A percentile compares a stretch with the other conserved stretches of the same genome.
These are phyloP conservation scores for Artemisia tridentata DNA, from an alignment of 129 eudicot genomes.

Conservation along the genomic window DNA sequence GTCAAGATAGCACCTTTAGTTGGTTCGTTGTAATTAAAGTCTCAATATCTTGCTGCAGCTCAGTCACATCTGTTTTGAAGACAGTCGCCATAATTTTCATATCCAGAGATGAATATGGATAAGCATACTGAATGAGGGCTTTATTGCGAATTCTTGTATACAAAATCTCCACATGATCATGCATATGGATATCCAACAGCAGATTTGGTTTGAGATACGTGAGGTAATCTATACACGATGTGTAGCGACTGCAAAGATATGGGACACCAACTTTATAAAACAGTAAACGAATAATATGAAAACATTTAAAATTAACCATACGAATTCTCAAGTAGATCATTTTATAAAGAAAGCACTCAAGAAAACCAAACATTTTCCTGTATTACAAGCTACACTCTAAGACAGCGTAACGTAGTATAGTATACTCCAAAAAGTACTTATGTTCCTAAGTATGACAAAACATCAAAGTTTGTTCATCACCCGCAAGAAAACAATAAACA, in stretches of 20 bases:
- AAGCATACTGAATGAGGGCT: neutral
- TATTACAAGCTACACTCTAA: no score
- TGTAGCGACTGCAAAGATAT: conserved; percentile 51
- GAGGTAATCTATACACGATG: conserved; percentile 70
- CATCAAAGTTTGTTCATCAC: neutral
- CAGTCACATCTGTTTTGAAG: neutral
- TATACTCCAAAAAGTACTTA: no score
- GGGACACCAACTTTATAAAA: neutral
- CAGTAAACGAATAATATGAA: neutral
- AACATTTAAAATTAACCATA: neutral
- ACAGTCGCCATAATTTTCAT: neutral
- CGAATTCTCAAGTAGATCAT: neutral
- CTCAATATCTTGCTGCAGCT: neutral
- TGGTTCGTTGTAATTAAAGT: neutral
- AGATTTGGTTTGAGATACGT: conserved; percentile 60
- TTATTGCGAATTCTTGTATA: neutral
- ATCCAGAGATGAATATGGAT: neutral
- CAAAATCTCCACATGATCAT: conserved; percentile 35
- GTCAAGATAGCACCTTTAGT: neutral
- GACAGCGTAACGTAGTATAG: no score
- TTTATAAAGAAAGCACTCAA: no score
- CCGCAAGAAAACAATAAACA: neutral
- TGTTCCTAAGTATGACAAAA: neutral
- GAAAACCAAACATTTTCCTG: no score
- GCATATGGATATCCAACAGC: conserved; percentile 71